phyloP scores from a whole-genome alignment of 2,329 filamentous ascomycete species.

The Cytospora schulzeri region DNA sequence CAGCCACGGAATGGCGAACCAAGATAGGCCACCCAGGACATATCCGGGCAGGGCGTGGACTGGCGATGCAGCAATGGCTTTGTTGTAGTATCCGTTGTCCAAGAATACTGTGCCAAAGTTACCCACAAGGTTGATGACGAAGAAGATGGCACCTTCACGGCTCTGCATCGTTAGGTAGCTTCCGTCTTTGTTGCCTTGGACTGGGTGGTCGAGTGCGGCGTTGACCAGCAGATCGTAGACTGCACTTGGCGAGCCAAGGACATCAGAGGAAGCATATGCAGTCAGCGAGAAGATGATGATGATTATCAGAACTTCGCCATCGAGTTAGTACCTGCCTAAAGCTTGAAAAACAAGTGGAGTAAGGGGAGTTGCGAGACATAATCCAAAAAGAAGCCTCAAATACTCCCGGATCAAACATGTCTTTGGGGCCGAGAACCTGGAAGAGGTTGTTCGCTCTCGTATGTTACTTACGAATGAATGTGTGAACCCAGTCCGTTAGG shows the following conservation, averaged over 20 bases:
- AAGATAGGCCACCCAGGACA: slow-evolving; percentile 80
- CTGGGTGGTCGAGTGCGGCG: slow-evolving; percentile 70
- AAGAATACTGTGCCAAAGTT: slow-evolving; percentile 86
- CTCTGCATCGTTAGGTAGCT: slow-evolving; percentile 88
- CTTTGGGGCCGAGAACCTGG: too few species aligned
- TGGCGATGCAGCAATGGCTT: slow-evolving; percentile 85
- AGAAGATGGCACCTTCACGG: slow-evolving; percentile 81
- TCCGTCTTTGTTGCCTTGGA: slow-evolving; percentile 76
- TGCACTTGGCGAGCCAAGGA: slow-evolving; percentile 72
- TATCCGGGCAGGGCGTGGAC: slow-evolving; percentile 87
- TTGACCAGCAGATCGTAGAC: slow-evolving; percentile 78
- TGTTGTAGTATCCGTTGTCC: slow-evolving; percentile 83
- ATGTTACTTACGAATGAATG: slow-evolving; percentile 57
- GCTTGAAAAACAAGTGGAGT: too few species aligned
- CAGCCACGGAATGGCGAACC: slow-evolving; percentile 93
- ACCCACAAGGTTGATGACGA: slow-evolving; percentile 83
- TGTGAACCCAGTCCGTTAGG: slow-evolving; percentile 84
- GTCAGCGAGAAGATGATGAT: slow-evolving; percentile 85
- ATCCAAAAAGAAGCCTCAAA: too few species aligned
- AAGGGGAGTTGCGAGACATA: too few species aligned
- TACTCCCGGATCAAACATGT: too few species aligned
- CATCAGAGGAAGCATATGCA: slow-evolving; percentile 72
- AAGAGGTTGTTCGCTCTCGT: too few species aligned
- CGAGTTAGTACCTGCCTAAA: too few species aligned
- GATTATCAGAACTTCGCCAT: slow-evolving; percentile 64